A percentile compares a stretch with the other conserved stretches of the same genome.
Conservation (phyloP, 768 basidiomycete species). For the Russula vinacea region DNA sequence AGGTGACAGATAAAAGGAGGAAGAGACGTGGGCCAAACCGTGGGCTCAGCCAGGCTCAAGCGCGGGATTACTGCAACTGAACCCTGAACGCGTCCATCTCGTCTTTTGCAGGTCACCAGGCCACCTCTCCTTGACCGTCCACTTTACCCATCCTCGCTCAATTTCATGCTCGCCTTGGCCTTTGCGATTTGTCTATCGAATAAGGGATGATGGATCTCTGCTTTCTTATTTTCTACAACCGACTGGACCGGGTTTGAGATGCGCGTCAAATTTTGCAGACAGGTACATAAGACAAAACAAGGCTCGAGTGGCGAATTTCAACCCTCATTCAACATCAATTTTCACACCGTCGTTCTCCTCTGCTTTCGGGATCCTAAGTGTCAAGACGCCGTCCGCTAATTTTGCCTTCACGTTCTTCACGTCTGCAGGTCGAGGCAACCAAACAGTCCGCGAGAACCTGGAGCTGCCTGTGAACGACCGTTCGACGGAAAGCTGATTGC, state of each 20-base stretch:
- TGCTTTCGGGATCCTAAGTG: conserved; percentile 55
- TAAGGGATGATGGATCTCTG: not conserved
- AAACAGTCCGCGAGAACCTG: conserved; percentile 65
- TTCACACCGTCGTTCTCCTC: conserved; percentile 55
- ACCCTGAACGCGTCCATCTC: conserved; percentile 13
- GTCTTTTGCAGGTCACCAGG: not conserved
- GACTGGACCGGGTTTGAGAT: conserved; percentile 9
- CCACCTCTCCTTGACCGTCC: not conserved
- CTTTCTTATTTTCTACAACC: conserved; percentile 7
- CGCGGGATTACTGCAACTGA: conserved; percentile 7
- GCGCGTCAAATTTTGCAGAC: conserved; percentile 16
- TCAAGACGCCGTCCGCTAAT: conserved; percentile 67
- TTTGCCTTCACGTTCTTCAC: conserved; percentile 56
- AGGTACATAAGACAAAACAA: conserved; percentile 17
- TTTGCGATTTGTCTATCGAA: conserved; percentile 4
- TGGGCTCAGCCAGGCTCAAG: conserved; percentile 9
- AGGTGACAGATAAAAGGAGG: conserved; percentile 15
- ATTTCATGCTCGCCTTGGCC: not conserved
- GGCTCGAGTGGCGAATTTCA: not conserved
- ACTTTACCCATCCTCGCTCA: not conserved
- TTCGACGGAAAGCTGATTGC: conserved; percentile 51
- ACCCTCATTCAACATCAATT: conserved; percentile 42
- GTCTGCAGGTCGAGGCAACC: conserved; percentile 65
- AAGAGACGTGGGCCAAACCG: conserved; percentile 11
- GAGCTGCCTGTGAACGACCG: conserved; percentile 55